Evolutionary conservation across 2,329 filamentous ascomycete species (phyloP).

Genomic region (Alternaria longipes): DNA sequence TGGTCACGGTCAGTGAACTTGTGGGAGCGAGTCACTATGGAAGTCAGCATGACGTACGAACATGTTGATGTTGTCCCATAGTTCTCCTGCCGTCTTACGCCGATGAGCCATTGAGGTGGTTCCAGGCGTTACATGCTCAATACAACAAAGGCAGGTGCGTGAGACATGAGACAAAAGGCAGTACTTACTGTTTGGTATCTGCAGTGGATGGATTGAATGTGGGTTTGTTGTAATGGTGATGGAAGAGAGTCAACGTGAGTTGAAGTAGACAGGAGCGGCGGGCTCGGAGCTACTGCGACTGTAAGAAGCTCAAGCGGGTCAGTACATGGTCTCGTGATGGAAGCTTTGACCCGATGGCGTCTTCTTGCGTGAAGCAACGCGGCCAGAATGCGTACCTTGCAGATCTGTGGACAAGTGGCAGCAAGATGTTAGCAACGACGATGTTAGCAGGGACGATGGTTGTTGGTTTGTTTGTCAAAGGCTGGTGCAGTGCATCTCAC

Average conservation of each 20-base stretch:
- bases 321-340: constrained; percentile 47
- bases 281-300: constrained; percentile 28
- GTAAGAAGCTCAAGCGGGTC: constrained; percentile 37
- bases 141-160: constrained; percentile 4
- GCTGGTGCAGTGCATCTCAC: constrained; percentile 22
- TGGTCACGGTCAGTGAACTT: constrained; percentile 96
- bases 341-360: constrained; percentile 43
- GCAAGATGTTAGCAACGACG: constrained; percentile 7
- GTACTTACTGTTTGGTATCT: constrained; percentile 45
- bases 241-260: constrained; percentile 26
- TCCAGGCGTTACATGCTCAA: constrained; percentile 11
- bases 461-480: constrained; percentile 27
- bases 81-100: not conserved
- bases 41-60: constrained; percentile 23
- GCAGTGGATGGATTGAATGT: constrained; percentile 17
- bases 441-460: constrained; percentile 7
- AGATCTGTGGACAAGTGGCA: constrained; percentile 22
- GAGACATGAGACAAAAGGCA: not conserved
- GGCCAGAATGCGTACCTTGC: constrained; percentile 39
- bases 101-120: constrained; percentile 1
- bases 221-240: constrained; percentile 19
- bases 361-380: constrained; percentile 29
- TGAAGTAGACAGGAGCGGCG: constrained; percentile 42
- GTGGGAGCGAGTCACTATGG: constrained; percentile 94
- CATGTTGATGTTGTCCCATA: not conserved